Evolutionary conservation across 352 stramenopile genomes (phyloP).

Genomic region (Phytopythium litorale): DNA sequence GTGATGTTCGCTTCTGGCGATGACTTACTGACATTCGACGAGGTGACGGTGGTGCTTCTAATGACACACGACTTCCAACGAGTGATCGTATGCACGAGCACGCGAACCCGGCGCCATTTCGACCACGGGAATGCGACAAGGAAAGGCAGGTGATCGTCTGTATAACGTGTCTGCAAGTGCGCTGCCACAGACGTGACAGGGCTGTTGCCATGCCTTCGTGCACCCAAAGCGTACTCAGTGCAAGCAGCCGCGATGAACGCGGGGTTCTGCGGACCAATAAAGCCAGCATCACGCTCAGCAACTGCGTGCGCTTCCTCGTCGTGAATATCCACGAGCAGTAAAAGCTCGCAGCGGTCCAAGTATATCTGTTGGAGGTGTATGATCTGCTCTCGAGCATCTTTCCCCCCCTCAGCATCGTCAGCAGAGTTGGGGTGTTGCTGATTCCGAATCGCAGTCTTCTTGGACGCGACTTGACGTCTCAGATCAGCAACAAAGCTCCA

Average conservation of each 20-base stretch:
- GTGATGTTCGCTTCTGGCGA: not conserved
- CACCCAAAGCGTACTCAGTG: constrained; percentile 9
- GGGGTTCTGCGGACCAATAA: constrained; percentile 28
- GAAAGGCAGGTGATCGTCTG: constrained; percentile 25
- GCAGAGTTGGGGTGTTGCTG: not conserved
- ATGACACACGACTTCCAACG: constrained; percentile 27
- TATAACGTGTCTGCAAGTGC: constrained; percentile 29
- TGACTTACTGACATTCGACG: not conserved
- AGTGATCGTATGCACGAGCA: constrained; percentile 29
- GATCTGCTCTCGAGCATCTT: constrained; percentile 13
- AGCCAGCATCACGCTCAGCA: constrained; percentile 24
- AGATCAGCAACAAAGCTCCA: constrained; percentile 61
- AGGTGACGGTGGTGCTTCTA: not conserved
- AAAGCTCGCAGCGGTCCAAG: constrained; percentile 40
- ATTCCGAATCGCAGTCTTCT: constrained; percentile 47
- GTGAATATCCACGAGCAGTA: constrained; percentile 24
- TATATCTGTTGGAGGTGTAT: constrained; percentile 20
- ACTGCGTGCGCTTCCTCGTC: constrained; percentile 30
- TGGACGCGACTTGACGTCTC: constrained; percentile 27
- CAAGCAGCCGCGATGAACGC: constrained; percentile 17
- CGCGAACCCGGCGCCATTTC: constrained; percentile 40
- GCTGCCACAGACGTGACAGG: constrained; percentile 11
- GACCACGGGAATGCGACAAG: constrained; percentile 38
- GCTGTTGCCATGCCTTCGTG: not conserved
- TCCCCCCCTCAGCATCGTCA: constrained; percentile 1